Conservation (phyloP, 441 rosid species). For the California macrophylla region DNA sequence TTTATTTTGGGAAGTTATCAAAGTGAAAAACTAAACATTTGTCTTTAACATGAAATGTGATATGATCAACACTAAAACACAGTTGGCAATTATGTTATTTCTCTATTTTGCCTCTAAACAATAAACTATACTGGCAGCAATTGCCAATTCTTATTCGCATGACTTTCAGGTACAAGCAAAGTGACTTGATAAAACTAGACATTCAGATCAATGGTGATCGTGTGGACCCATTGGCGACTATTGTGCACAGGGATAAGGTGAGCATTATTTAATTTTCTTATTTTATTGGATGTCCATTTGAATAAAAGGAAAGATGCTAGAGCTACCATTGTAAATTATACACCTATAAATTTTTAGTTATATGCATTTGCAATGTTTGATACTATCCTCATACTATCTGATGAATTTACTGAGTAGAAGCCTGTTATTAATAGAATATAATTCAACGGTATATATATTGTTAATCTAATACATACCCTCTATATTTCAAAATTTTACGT, state of each 20-base stretch:
- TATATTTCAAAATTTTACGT: background rate
- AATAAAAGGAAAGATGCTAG: background rate
- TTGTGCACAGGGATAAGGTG: constrained; percentile 89
- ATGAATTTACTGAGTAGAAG: background rate
- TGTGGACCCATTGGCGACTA: constrained; percentile 86
- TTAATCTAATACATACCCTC: no score
- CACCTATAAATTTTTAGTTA: background rate
- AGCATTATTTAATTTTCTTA: background rate
- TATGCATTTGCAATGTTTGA: no score
- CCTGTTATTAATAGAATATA: background rate
- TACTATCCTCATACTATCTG: no score
- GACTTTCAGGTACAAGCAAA: constrained; percentile 60
- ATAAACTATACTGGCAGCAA: background rate
- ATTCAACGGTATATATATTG: background rate
- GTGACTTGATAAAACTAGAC: constrained; percentile 77
- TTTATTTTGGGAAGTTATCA: no score
- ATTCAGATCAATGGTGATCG: constrained; percentile 71
- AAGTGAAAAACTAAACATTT: no score
- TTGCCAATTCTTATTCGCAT: constrained; percentile 16
- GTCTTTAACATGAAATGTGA: background rate
- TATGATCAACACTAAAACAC: no score
- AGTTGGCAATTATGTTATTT: background rate
- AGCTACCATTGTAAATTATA: background rate
- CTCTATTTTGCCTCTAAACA: background rate
- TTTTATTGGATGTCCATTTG: background rate